Percentiles rank a stretch among this genome's conserved stretches.
Evolutionary conservation across 352 stramenopile genomes (phyloP).

Genomic region (Pythium rhizo-oryzae): DNA sequence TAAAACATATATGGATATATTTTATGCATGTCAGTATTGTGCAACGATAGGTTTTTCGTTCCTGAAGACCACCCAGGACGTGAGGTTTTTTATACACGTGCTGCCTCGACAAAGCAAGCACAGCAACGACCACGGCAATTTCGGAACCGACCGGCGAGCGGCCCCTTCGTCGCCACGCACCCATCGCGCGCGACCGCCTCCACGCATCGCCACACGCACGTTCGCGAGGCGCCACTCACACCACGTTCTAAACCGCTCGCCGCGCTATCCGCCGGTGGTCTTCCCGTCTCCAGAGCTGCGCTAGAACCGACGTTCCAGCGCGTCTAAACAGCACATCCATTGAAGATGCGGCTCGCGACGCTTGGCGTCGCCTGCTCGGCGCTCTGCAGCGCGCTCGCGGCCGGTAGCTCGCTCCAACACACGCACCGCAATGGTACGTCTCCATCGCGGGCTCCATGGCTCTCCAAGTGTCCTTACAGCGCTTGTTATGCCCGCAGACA

Average conservation of each 20-base stretch:
- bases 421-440: constrained; percentile 21
- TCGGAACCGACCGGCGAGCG: not conserved
- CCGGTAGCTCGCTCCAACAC: constrained; percentile 3
- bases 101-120: not conserved
- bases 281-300: not conserved
- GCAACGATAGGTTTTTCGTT: constrained; percentile 11
- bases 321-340: not conserved
- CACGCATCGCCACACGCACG: not conserved
- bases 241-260: not conserved
- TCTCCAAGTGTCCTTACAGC: too few species aligned
- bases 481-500: constrained; percentile 6
- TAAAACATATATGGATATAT: not conserved
- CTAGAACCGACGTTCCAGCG: too few species aligned
- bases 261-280: not conserved
- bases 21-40: constrained; percentile 23
- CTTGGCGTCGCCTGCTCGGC: constrained; percentile 7
- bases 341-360: constrained; percentile 8
- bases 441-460: too few species aligned
- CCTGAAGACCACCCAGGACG: too few species aligned
- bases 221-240: not conserved
- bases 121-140: not conserved
- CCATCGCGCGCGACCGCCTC: not conserved
- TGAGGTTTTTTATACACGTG: constrained; percentile 1
- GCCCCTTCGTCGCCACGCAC: not conserved
- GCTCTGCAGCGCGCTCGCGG: constrained; percentile 8